These are phyloP conservation scores for Trichocladium uniseriatum DNA, from an alignment of 495 filamentous ascomycete species.

Conservation along the genomic window DNA sequence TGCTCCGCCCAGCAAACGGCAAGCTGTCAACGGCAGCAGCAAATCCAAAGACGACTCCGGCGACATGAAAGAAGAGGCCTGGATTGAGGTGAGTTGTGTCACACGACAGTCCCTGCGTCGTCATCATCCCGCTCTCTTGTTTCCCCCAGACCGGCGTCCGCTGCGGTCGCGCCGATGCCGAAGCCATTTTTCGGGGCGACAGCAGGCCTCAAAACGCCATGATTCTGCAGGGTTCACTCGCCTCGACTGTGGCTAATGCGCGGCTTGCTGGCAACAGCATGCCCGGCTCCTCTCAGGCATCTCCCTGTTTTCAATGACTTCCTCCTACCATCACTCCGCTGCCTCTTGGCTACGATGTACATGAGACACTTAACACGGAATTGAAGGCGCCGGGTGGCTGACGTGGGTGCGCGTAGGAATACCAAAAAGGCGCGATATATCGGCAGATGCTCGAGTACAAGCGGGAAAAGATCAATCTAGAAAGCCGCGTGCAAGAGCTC, in stretches of 20 bases:
- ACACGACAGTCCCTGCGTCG: constrained; percentile 20
- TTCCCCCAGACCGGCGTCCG: background rate
- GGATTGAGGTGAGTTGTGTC: constrained; percentile 67
- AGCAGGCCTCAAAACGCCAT: constrained; percentile 18
- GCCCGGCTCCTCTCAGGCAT: constrained; percentile 22
- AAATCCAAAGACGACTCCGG: constrained; percentile 61
- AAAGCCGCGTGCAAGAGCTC: constrained; percentile 64
- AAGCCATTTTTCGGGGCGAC: background rate
- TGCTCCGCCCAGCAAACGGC: constrained; percentile 77
- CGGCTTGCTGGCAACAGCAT: constrained; percentile 39
- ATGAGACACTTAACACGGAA: constrained; percentile 16
- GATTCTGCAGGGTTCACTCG: constrained; percentile 22
- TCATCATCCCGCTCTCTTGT: constrained; percentile 12
- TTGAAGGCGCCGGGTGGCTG: constrained; percentile 25
- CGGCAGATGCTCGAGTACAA: constrained; percentile 98
- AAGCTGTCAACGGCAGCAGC: constrained; percentile 67
- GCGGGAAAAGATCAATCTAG: constrained; percentile 69
- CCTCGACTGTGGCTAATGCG: constrained; percentile 40
- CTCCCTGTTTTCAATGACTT: constrained; percentile 19
- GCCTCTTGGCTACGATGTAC: constrained; percentile 21
- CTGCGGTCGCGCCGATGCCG: constrained; percentile 11
- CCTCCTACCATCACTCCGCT: constrained; percentile 17
- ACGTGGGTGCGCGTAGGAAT: constrained; percentile 50
- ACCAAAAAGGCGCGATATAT: constrained; percentile 94
- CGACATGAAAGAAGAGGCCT: constrained; percentile 71